Conservation (phyloP, 257 asterid species). For the Verbascum thapsus region DNA sequence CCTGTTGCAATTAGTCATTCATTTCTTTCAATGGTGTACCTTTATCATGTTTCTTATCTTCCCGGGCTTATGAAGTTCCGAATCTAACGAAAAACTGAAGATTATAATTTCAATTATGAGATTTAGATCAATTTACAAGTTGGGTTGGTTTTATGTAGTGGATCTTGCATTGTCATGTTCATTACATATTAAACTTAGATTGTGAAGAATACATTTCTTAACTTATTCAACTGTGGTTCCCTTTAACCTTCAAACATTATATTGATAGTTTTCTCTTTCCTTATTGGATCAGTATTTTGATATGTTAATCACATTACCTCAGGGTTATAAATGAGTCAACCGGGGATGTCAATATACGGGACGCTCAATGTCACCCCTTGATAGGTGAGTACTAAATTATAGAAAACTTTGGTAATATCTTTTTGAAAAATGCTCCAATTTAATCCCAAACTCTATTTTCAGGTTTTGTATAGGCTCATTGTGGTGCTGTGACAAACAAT, state of each 20-base stretch:
- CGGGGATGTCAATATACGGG: conserved; percentile 1
- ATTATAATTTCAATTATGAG: not conserved
- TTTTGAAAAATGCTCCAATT: not conserved
- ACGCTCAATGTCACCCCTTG: conserved; percentile 6
- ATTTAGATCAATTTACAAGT: conserved; percentile 13
- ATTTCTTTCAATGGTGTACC: not conserved
- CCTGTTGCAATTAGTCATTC: not conserved
- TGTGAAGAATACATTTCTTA: too few species aligned
- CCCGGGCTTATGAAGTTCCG: not conserved
- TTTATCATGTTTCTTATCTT: not conserved
- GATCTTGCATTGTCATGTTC: not conserved
- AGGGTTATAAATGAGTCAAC: conserved; percentile 23
- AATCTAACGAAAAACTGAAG: not conserved
- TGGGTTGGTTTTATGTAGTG: not conserved
- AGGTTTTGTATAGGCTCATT: conserved; percentile 29
- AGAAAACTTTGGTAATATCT: conserved; percentile 3
- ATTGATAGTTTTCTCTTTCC: not conserved
- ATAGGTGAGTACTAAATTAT: conserved; percentile 11
- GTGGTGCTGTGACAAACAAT: conserved; percentile 35
- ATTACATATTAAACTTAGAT: too few species aligned
- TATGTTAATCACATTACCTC: conserved; percentile 11
- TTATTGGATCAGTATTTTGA: not conserved
- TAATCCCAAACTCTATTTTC: conserved; percentile 21
- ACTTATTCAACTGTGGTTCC: not conserved
- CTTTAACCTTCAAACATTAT: not conserved